A percentile compares a stretch with the other conserved stretches of the same genome.
Conservation (phyloP, 345 rosid genomes). For the Linum usitatissimum region DNA sequence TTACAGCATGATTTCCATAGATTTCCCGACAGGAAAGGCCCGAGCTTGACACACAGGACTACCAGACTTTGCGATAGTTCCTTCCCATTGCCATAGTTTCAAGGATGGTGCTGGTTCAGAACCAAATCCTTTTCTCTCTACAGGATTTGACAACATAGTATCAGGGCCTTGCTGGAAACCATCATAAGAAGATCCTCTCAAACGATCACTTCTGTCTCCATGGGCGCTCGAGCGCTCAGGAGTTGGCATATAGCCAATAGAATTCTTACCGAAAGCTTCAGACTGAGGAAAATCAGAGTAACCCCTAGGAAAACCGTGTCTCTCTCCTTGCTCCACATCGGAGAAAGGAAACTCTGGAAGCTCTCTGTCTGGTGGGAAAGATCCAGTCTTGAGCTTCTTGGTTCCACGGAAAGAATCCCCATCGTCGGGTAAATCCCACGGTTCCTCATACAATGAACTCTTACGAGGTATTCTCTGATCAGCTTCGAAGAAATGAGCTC, state of each 20-base stretch:
- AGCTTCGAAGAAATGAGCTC: conserved; percentile 30
- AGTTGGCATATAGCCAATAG: conserved; percentile 39
- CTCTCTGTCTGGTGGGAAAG: conserved; percentile 55
- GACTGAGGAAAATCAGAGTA: conserved; percentile 44
- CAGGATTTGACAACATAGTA: conserved; percentile 28
- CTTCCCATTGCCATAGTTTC: conserved; percentile 97
- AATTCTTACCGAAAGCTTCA: conserved; percentile 36
- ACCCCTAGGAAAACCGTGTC: conserved; percentile 30
- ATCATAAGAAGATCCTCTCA: conserved; percentile 47
- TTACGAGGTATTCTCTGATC: conserved; percentile 32
- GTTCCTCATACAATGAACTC: conserved; percentile 47
- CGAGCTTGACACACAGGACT: conserved; percentile 83
- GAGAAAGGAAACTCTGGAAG: conserved; percentile 53
- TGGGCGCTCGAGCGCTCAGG: conserved; percentile 27
- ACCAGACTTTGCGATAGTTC: conserved; percentile 92
- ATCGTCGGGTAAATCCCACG: conserved; percentile 71
- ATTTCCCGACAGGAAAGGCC: conserved; percentile 90
- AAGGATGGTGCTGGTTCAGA: conserved; percentile 47
- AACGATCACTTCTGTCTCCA: conserved; percentile 36
- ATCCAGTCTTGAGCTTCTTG: conserved; percentile 58
- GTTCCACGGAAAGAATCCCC: conserved; percentile 38
- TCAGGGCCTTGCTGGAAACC: conserved; percentile 32
- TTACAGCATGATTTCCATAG: conserved; percentile 72
- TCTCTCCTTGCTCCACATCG: conserved; percentile 50
- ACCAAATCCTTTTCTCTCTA: conserved; percentile 47